Conservation (phyloP, 192 early-diverging fungal genomes). For the Rhizophagus prolifer region DNA sequence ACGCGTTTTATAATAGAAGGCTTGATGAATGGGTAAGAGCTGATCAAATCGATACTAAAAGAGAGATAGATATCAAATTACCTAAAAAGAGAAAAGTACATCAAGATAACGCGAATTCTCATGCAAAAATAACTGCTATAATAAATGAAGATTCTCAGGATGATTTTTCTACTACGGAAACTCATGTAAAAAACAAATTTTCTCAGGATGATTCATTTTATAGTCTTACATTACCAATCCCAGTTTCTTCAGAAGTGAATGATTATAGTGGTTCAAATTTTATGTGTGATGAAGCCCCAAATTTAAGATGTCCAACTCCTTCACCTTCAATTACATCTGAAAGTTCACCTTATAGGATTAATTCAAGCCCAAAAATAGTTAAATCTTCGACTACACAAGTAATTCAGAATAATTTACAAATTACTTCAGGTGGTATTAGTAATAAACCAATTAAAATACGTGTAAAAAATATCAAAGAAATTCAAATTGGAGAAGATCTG, state of each 20-base stretch:
- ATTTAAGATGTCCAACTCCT: no score
- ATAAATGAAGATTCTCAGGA: background rate
- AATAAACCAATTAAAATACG: constrained; percentile 87
- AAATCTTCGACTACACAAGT: background rate
- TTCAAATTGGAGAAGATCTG: constrained; percentile 87
- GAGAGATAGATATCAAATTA: constrained; percentile 50
- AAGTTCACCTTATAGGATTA: background rate
- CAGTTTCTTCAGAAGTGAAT: no score
- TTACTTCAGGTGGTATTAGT: constrained; percentile 78
- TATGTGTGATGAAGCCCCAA: no score
- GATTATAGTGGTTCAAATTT: no score
- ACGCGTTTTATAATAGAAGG: constrained; percentile 96
- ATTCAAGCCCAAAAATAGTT: background rate
- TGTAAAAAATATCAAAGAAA: constrained; percentile 91
- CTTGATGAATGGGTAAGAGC: constrained; percentile 91
- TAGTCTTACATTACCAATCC: background rate
- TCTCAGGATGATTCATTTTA: background rate
- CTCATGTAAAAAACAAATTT: background rate
- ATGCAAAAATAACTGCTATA: no score
- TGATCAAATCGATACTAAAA: constrained; percentile 60
- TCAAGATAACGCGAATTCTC: background rate
- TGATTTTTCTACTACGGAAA: background rate
- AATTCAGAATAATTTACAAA: background rate
- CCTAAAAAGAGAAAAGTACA: background rate
- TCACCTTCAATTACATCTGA: no score